A percentile compares a stretch with the other conserved stretches of the same genome.
Conservation (phyloP, 108 stramenopile species). For the Cylindrotheca fusiformis region DNA sequence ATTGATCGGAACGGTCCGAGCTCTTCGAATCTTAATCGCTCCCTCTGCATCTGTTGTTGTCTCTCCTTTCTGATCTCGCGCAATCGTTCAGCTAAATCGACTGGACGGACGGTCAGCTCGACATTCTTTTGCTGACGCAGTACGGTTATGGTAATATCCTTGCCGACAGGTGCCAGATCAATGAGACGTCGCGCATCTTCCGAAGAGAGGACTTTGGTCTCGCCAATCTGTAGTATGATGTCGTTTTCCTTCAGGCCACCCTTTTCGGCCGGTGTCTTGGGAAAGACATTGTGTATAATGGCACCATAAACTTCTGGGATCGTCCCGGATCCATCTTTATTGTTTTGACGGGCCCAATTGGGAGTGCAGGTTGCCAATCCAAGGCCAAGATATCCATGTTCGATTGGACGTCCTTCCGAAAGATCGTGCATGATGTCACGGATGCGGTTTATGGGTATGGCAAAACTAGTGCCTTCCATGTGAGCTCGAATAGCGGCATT, state of each 20-base stretch:
- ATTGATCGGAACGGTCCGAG: constrained; percentile 17
- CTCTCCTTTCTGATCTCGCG: constrained; percentile 56
- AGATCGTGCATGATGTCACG: constrained; percentile 69
- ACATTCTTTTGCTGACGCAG: constrained; percentile 53
- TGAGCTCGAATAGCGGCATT: constrained; percentile 90
- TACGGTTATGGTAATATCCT: constrained; percentile 48
- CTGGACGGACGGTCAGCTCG: constrained; percentile 59
- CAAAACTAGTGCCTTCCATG: constrained; percentile 89
- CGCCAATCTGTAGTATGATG: constrained; percentile 72
- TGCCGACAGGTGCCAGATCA: constrained; percentile 60
- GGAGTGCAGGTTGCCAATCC: constrained; percentile 63
- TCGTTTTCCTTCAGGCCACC: constrained; percentile 73
- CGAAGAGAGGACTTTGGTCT: constrained; percentile 48
- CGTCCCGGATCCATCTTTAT: constrained; percentile 34
- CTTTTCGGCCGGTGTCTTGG: constrained; percentile 62
- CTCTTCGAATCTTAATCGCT: constrained; percentile 45
- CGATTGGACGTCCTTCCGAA: constrained; percentile 60
- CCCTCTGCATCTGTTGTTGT: constrained; percentile 36
- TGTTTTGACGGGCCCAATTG: constrained; percentile 64
- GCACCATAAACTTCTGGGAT: constrained; percentile 75
- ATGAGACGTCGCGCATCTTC: constrained; percentile 78
- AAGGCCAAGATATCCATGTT: constrained; percentile 83
- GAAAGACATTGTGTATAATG: constrained; percentile 74
- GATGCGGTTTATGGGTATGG: constrained; percentile 86
- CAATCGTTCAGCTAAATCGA: constrained; percentile 69